Evolutionary conservation across 2,329 filamentous ascomycete species (phyloP).

Genomic region (Graphilbum fragrans): DNA sequence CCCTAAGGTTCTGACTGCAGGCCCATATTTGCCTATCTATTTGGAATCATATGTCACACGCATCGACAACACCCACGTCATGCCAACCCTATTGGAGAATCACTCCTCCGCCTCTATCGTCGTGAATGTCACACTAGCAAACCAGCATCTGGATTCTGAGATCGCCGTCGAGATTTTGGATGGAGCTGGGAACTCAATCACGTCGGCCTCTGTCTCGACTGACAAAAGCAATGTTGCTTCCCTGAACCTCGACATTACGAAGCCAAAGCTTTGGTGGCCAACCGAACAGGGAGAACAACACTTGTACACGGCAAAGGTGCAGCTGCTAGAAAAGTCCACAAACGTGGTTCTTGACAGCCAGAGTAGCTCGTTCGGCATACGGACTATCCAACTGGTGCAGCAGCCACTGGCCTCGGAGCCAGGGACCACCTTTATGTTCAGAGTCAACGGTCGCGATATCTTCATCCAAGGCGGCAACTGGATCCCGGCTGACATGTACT

Average conservation of each 20-base stretch:
- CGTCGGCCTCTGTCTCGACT: too few species aligned
- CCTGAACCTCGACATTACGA: too few species aligned
- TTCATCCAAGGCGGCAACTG: conserved; percentile 55
- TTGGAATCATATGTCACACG: conserved; percentile 50
- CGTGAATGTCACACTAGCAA: too few species aligned
- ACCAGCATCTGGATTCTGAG: too few species aligned
- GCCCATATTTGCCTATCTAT: conserved; percentile 54
- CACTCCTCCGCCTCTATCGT: too few species aligned
- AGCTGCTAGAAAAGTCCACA: too few species aligned
- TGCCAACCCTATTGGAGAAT: too few species aligned
- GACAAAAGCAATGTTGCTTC: too few species aligned
- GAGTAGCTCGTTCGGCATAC: not conserved
- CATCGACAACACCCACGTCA: too few species aligned
- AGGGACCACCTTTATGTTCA: conserved; percentile 5
- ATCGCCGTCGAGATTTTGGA: too few species aligned
- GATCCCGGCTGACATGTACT: conserved; percentile 52
- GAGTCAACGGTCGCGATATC: conserved; percentile 15
- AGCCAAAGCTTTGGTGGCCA: conserved; percentile 7
- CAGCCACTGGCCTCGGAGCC: not conserved
- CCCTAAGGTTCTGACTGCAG: conserved; percentile 47
- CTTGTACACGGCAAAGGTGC: not conserved
- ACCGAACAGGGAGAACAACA: conserved; percentile 1
- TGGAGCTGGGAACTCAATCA: too few species aligned
- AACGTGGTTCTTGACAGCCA: not conserved
- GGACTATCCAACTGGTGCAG: conserved; percentile 1